Conservation (phyloP, 768 basidiomycete species). For the Filobasidium floriforme region DNA sequence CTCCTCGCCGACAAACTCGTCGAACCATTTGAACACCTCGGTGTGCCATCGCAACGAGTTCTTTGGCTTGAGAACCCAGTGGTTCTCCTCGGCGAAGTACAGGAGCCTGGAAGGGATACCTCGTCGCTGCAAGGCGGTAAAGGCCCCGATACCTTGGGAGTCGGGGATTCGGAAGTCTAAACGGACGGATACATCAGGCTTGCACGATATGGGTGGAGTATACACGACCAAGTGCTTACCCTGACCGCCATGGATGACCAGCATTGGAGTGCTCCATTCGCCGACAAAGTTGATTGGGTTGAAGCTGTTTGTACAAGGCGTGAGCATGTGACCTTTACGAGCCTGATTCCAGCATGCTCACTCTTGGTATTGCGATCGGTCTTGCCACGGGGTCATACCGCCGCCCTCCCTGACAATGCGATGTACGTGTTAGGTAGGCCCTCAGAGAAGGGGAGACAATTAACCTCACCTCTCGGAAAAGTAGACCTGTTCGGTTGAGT, state of each 20-base stretch:
- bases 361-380: conserved; percentile 32
- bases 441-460: background rate
- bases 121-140: conserved; percentile 49
- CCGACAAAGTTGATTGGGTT: conserved; percentile 73
- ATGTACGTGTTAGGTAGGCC: background rate
- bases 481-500: conserved; percentile 71
- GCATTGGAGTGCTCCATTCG: conserved; percentile 78
- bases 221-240: conserved; percentile 20
- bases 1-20: conserved; percentile 45
- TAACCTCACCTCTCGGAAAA: conserved; percentile 19
- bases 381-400: conserved; percentile 25
- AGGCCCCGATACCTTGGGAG: conserved; percentile 59
- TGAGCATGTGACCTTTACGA: background rate
- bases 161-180: conserved; percentile 76
- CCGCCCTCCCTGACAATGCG: conserved; percentile 25
- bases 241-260: conserved; percentile 77
- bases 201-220: background rate
- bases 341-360: conserved; percentile 16
- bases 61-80: conserved; percentile 68
- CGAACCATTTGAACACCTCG: conserved; percentile 88
- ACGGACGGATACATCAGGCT: background rate
- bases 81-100: conserved; percentile 84
- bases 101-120: conserved; percentile 68
- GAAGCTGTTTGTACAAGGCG: conserved; percentile 48
- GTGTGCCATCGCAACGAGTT: conserved; percentile 65